Evolutionary conservation across 2,329 filamentous ascomycete genomes (phyloP).

Genomic region (Colletotrichum gigasporum): DNA sequence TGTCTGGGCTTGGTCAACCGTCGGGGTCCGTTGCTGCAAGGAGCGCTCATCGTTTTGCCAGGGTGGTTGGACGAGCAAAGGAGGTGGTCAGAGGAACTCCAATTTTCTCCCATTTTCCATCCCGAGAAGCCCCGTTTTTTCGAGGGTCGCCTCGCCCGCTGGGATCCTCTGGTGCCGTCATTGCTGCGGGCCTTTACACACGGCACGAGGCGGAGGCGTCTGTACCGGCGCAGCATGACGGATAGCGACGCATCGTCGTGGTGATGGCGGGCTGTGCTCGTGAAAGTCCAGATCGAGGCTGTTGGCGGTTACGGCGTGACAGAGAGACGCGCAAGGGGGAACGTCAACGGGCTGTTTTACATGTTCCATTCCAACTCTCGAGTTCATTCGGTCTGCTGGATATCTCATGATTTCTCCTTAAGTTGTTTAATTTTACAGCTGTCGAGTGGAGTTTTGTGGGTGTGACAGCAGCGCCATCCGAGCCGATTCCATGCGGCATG

Average conservation of each 20-base stretch:
- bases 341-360: not conserved
- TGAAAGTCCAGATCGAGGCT: not conserved
- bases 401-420: not conserved
- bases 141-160: not conserved
- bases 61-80: not conserved
- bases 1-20: not conserved
- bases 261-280: not conserved
- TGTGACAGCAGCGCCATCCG: not conserved
- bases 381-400: not conserved
- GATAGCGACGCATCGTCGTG: not conserved
- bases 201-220: not conserved
- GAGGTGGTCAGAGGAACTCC: not conserved
- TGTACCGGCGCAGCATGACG: not conserved
- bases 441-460: conserved; percentile 5
- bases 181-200: not conserved
- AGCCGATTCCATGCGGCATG: conserved; percentile 13
- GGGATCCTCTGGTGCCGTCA: conserved; percentile 21
- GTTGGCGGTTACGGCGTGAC: not conserved
- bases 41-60: not conserved
- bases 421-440: not conserved
- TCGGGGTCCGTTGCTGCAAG: not conserved
- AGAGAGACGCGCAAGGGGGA: not conserved
- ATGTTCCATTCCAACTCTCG: not conserved
- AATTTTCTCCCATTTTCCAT: not conserved
- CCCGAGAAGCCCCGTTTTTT: not conserved